Conservation (phyloP, 805 yeast species). For the Tetrapisispora arboricola region DNA sequence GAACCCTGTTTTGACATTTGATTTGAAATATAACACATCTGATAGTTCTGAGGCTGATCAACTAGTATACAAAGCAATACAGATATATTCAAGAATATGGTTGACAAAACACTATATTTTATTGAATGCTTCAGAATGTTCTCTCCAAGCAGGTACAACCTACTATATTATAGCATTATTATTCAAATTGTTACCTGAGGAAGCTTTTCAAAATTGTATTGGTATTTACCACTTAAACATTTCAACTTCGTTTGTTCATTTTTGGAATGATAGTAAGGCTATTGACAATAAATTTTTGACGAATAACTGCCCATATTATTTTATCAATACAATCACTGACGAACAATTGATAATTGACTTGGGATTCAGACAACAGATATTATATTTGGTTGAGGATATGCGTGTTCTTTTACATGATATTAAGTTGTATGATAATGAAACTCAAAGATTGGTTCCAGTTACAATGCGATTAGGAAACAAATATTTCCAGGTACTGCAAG, state of each 20-base stretch:
- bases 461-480: conserved; percentile 60
- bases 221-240: conserved; percentile 40
- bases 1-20: conserved; percentile 49
- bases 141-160: conserved; percentile 12
- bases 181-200: conserved; percentile 39
- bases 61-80: conserved; percentile 47
- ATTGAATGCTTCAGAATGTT: conserved; percentile 56
- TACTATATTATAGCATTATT: conserved; percentile 23
- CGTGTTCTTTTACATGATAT: conserved; percentile 45
- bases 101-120: conserved; percentile 49
- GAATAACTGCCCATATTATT: conserved; percentile 27
- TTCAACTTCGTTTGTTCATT: conserved; percentile 19
- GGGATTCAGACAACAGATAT: conserved; percentile 36
- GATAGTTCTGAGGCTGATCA: conserved; percentile 35
- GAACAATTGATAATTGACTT: conserved; percentile 33
- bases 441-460: conserved; percentile 47
- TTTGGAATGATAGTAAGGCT: conserved; percentile 18
- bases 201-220: conserved; percentile 41
- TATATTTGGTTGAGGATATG: conserved; percentile 36
- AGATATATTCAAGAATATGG: conserved; percentile 62
- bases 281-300: conserved; percentile 19
- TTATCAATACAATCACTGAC: conserved; percentile 40
- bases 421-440: conserved; percentile 38
- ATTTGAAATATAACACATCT: conserved; percentile 30
- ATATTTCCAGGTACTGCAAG: conserved; percentile 46